A percentile compares a stretch with the other conserved stretches of the same genome.
phyloP scores from a whole-genome alignment of 148 eudicot genomes.

The Drosera capensis region DNA sequence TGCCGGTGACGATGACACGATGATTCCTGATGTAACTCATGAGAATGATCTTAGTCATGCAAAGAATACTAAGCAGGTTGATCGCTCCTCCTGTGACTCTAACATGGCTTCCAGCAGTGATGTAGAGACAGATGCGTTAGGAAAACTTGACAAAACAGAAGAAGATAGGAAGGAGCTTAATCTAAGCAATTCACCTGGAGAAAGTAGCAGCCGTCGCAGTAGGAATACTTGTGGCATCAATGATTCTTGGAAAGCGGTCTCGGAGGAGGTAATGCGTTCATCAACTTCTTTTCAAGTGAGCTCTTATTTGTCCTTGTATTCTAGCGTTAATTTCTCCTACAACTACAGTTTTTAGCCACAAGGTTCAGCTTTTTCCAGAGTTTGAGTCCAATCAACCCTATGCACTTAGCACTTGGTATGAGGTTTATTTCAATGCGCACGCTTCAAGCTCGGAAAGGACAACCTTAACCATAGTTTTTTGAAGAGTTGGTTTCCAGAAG shows the following conservation, averaged over 20 bases:
- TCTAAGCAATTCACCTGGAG: conserved; percentile 25
- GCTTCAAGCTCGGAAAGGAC: too few species aligned
- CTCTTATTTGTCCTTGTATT: neutral
- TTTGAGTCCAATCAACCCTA: too few species aligned
- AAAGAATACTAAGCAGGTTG: conserved; percentile 50
- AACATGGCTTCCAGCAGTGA: conserved; percentile 94
- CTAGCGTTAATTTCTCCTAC: neutral
- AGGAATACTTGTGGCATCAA: conserved; percentile 24
- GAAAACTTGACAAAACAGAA: conserved; percentile 25
- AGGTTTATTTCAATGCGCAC: too few species aligned
- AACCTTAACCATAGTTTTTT: neutral
- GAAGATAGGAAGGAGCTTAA: conserved; percentile 44
- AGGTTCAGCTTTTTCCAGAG: too few species aligned
- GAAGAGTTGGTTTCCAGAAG: neutral
- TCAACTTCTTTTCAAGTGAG: neutral
- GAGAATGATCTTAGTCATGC: conserved; percentile 33
- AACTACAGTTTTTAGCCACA: too few species aligned
- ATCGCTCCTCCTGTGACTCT: conserved; percentile 95
- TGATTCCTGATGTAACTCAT: conserved; percentile 18
- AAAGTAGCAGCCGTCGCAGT: conserved; percentile 43
- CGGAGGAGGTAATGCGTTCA: conserved; percentile 70
- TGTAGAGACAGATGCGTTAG: conserved; percentile 66
- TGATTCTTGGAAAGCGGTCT: conserved; percentile 93
- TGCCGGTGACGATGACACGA: conserved; percentile 18
- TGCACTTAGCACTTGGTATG: too few species aligned